Evolutionary conservation across 1,284 basidiomycete genomes (phyloP).

Genomic region (Ceratobasidium sp.): DNA sequence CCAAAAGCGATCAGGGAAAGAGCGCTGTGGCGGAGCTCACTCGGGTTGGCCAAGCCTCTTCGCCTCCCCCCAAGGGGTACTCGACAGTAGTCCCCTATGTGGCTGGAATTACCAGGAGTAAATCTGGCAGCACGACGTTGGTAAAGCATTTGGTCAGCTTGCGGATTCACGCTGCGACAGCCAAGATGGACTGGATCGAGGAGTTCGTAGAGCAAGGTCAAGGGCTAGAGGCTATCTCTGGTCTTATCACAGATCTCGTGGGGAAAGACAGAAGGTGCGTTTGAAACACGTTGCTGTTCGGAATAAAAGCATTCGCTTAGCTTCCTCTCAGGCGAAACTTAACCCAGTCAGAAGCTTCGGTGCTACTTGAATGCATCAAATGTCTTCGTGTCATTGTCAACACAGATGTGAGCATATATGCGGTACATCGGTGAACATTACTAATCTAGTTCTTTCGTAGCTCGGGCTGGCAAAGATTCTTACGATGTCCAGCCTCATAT

Average conservation of each 20-base stretch:
- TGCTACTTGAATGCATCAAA: constrained; percentile 78
- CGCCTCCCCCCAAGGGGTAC: background rate
- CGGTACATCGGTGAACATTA: background rate
- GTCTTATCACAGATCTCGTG: constrained; percentile 68
- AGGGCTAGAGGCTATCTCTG: constrained; percentile 73
- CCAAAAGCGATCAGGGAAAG: constrained; percentile 56
- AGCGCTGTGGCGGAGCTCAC: constrained; percentile 51
- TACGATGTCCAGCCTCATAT: constrained; percentile 71
- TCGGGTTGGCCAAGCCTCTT: constrained; percentile 16
- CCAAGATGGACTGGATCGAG: constrained; percentile 79
- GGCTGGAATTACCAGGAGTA: constrained; percentile 52
- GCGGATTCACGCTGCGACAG: constrained; percentile 87
- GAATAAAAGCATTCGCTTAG: background rate
- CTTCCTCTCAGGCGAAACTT: constrained; percentile 52
- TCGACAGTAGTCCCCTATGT: constrained; percentile 48
- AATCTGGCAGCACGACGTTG: constrained; percentile 67
- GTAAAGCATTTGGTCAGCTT: constrained; percentile 83
- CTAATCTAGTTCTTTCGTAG: constrained; percentile 55
- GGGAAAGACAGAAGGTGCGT: constrained; percentile 62
- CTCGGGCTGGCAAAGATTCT: constrained; percentile 78
- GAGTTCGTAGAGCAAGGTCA: constrained; percentile 73
- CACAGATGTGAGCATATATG: constrained; percentile 70
- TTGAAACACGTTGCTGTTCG: background rate
- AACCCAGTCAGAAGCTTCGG: constrained; percentile 72
- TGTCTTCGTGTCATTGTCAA: constrained; percentile 86